Conservation (phyloP, 805 yeast genomes). For the Teunomyces cretensis region DNA sequence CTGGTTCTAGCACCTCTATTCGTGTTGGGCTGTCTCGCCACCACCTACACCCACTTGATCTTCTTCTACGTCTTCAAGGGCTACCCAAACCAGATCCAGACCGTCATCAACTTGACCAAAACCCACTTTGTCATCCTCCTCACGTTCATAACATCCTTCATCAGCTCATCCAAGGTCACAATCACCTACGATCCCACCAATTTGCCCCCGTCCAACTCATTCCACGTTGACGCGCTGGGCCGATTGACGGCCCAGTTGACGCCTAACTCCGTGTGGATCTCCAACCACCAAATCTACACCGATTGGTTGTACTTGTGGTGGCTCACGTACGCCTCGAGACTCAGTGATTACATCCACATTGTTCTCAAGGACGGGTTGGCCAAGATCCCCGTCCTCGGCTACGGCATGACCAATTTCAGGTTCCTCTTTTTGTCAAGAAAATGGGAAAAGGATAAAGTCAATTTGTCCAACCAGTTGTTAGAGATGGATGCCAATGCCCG, state of each 20-base stretch:
- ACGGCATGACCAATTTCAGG: constrained; percentile 76
- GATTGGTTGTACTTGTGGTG: constrained; percentile 96
- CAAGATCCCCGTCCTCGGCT: constrained; percentile 74
- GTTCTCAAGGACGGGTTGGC: constrained; percentile 72
- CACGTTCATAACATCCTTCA: constrained; percentile 47
- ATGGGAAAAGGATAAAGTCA: constrained; percentile 75
- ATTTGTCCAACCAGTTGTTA: constrained; percentile 54
- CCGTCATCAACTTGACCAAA: constrained; percentile 54
- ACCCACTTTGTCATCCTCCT: constrained; percentile 55
- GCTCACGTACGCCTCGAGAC: constrained; percentile 64
- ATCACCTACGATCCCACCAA: constrained; percentile 47
- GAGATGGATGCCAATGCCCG: constrained; percentile 62
- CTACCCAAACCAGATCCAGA: constrained; percentile 37
- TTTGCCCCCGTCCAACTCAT: constrained; percentile 5
- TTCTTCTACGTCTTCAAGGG: constrained; percentile 30
- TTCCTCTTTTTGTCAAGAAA: constrained; percentile 81
- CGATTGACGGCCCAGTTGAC: constrained; percentile 6
- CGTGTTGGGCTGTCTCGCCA: constrained; percentile 33
- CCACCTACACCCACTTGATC: constrained; percentile 47
- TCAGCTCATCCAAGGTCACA: constrained; percentile 53
- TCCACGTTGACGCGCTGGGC: constrained; percentile 6
- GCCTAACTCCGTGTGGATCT: constrained; percentile 62
- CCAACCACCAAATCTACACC: constrained; percentile 93
- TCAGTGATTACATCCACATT: constrained; percentile 66
- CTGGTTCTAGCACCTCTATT: constrained; percentile 21